A percentile compares a stretch with the other conserved stretches of the same genome.
Evolutionary conservation across 2,329 filamentous ascomycete genomes (phyloP).

Genomic region (Paecilomyces variotii): DNA sequence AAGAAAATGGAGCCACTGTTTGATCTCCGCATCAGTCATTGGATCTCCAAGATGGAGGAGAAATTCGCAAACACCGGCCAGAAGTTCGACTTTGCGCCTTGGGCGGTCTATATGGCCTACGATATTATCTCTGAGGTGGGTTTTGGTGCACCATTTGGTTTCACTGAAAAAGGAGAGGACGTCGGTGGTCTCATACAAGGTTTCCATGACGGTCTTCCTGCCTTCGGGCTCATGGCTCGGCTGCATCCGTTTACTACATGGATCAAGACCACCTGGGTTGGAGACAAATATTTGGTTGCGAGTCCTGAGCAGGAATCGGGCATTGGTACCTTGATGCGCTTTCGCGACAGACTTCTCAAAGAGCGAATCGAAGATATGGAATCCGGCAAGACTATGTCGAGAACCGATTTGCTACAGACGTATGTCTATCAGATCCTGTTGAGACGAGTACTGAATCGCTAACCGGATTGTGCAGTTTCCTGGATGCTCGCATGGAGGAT

Average conservation of each 20-base stretch:
- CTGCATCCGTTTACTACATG: slow-evolving; percentile 48
- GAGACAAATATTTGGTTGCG: slow-evolving; percentile 43
- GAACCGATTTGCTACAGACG: slow-evolving; percentile 49
- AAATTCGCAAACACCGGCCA: slow-evolving; percentile 39
- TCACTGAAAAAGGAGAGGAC: slow-evolving; percentile 45
- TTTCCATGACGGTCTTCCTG: slow-evolving; percentile 45
- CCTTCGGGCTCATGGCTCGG: slow-evolving; percentile 46
- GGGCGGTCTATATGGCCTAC: slow-evolving; percentile 47
- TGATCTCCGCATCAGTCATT: slow-evolving; percentile 43
- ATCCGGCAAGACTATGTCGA: slow-evolving; percentile 35
- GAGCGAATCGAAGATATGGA: slow-evolving; percentile 43
- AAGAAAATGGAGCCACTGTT: slow-evolving; percentile 53
- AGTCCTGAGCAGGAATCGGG: slow-evolving; percentile 46
- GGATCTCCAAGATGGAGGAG: slow-evolving; percentile 41
- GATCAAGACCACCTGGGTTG: slow-evolving; percentile 46
- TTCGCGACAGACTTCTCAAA: slow-evolving; percentile 47
- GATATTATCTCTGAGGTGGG: slow-evolving; percentile 51
- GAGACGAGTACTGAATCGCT: neutral
- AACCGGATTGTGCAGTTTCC: slow-evolving; percentile 11
- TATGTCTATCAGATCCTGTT: slow-evolving; percentile 8
- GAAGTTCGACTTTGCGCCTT: slow-evolving; percentile 48
- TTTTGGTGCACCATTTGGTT: slow-evolving; percentile 50
- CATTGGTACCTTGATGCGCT: slow-evolving; percentile 50
- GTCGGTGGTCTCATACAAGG: slow-evolving; percentile 47
- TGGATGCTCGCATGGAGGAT: slow-evolving; percentile 38